These are phyloP conservation scores for Tetracladium setigerum DNA, from an alignment of 495 filamentous ascomycete species.

Conservation along the genomic window DNA sequence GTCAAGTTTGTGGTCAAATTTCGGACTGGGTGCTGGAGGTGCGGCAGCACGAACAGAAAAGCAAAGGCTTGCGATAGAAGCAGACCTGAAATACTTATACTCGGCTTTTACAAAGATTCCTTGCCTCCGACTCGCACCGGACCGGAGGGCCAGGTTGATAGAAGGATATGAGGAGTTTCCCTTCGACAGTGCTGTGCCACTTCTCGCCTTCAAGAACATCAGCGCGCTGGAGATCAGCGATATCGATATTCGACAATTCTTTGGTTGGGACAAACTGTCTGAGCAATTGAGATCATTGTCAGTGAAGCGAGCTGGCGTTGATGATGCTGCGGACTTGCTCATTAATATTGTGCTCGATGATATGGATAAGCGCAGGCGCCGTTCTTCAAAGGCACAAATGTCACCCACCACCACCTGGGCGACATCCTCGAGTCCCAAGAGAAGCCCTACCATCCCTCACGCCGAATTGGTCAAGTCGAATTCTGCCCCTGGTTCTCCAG, in stretches of 20 bases:
- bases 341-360: conserved; percentile 93
- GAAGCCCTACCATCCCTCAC: conserved; percentile 46
- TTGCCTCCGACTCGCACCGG: conserved; percentile 77
- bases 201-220: conserved; percentile 93
- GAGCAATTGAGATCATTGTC: conserved; percentile 86
- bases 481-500: conserved; percentile 60
- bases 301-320: conserved; percentile 79
- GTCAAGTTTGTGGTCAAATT: conserved; percentile 83
- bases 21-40: conserved; percentile 69
- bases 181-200: conserved; percentile 93
- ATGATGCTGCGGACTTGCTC: conserved; percentile 84
- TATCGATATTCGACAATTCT: conserved; percentile 93
- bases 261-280: conserved; percentile 88
- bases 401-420: conserved; percentile 67
- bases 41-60: conserved; percentile 73
- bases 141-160: conserved; percentile 82
- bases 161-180: conserved; percentile 95
- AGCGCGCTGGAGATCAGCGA: conserved; percentile 89
- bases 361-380: conserved; percentile 80
- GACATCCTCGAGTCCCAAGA: conserved; percentile 48
- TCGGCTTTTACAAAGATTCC: conserved; percentile 98
- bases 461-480: conserved; percentile 47
- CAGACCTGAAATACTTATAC: conserved; percentile 91
- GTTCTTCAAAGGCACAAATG: conserved; percentile 75
- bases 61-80: conserved; percentile 74